Base-by-base conservation (phyloP, 805 yeast species). In the Ogataea parapolymorpha region DNA sequence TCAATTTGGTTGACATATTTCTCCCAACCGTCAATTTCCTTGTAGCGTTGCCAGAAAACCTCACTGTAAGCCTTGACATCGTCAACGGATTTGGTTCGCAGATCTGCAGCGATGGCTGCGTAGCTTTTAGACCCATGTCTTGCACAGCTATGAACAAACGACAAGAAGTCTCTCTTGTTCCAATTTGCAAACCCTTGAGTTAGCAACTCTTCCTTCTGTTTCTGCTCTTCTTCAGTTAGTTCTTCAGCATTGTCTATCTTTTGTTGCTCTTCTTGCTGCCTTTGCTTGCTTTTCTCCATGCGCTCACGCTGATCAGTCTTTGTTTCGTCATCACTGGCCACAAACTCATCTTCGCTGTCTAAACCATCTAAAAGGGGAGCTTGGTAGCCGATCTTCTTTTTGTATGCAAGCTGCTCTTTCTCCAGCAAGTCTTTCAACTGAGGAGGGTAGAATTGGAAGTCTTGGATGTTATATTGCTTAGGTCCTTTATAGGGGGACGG, bases 121-220 rank as follows among this genome's bases (percentile, higher is more conserved):
- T 66, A 68, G 26, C 74, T 68, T 8, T 70, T 65, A 32, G 86
- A 69, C 0, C 95, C 93, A 57, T 67, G 76, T 46, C 74, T 80
- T 1, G 85, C 86, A 55, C 80, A 72, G 8, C 80, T 80, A 53
- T 81, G 89, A 30, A 85, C 70, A 52, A 80, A 84, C 39, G 79
- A 76, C 30, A 86, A 74, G 52, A 85, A 82, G 54, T 85, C 95
- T 45, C 93, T 71, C 58, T 82, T 75, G 2, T 83, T 71, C 93
- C 93, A 85, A 36, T 69, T 69, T 13, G 71, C 73, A 58, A 82
- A 85, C 3, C 86, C 80, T 46, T 75, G 67, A 2, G 62, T 66
- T n/a, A 83, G 57, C 15, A 75, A 66, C 39, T 70, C 52, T 34
- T 76, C 75, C 52, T 83, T 85, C 40, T 68, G 55, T 25, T 61